These are phyloP conservation scores for Zygotorulaspora sp. DNA, from an alignment of 805 yeast species.

Conservation along the genomic window DNA sequence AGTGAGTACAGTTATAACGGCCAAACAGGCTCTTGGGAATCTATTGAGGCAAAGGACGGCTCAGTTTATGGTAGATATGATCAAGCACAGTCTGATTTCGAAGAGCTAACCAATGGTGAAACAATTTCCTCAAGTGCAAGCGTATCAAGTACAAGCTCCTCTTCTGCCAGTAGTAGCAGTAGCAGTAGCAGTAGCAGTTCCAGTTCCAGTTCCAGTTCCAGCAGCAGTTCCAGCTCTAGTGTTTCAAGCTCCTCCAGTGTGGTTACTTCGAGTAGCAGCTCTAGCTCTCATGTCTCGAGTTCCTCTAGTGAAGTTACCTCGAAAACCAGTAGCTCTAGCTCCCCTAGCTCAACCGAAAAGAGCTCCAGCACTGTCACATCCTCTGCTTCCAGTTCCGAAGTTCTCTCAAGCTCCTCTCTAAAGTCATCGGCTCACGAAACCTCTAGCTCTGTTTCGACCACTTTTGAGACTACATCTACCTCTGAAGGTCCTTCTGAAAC, in stretches of 20 bases:
- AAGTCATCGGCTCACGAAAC: slow-evolving; percentile 3
- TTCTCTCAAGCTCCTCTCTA: slow-evolving; percentile 3
- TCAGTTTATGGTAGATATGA: slow-evolving; percentile 54
- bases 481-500: not conserved
- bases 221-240: slow-evolving; percentile 12
- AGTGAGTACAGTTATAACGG: slow-evolving; percentile 51
- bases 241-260: slow-evolving; percentile 11
- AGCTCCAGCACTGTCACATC: slow-evolving; percentile 13
- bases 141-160: slow-evolving; percentile 12
- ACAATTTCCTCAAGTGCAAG: slow-evolving; percentile 16
- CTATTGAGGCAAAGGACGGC: slow-evolving; percentile 56
- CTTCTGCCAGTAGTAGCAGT: slow-evolving; percentile 12
- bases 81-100: slow-evolving; percentile 43
- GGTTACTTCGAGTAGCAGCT: slow-evolving; percentile 9
- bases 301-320: slow-evolving; percentile 8
- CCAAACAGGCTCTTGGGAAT: slow-evolving; percentile 53
- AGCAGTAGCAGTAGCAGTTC: slow-evolving; percentile 11
- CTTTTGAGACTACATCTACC: slow-evolving; percentile 4
- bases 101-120: slow-evolving; percentile 26
- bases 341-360: slow-evolving; percentile 13
- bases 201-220: slow-evolving; percentile 6
- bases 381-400: slow-evolving; percentile 8
- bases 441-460: slow-evolving; percentile 6
- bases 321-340: slow-evolving; percentile 10
- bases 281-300: slow-evolving; percentile 10